These are phyloP conservation scores for Exophiala viscosa DNA, from an alignment of 2,329 filamentous ascomycete genomes.

Conservation along the genomic window DNA sequence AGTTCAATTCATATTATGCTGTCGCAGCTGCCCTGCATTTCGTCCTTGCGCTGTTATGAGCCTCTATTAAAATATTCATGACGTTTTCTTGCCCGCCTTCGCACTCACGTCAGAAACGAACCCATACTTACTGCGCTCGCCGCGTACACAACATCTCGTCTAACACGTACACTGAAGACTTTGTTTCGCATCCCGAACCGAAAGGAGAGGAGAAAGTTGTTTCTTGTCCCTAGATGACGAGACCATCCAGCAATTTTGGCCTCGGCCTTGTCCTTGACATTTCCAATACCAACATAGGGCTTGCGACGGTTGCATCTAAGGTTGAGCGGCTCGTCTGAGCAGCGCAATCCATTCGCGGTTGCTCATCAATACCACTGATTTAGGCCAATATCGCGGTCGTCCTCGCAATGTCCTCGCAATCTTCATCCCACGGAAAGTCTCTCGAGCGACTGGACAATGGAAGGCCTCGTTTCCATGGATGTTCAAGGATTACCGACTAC, in stretches of 20 bases:
- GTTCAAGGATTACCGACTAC: conserved; percentile 56
- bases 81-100: no score
- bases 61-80: no score
- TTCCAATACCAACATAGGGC: neutral
- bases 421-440: conserved; percentile 22
- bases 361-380: neutral
- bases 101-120: no score
- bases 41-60: no score
- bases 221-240: conserved; percentile 12
- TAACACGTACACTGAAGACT: neutral
- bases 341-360: neutral
- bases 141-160: neutral
- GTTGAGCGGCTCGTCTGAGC: neutral
- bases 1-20: neutral
- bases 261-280: conserved; percentile 18
- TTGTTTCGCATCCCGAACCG: neutral
- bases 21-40: neutral
- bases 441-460: conserved; percentile 47
- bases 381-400: no score
- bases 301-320: neutral
- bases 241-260: conserved; percentile 7
- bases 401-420: conserved; percentile 13
- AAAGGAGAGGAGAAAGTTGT: neutral
- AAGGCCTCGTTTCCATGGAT: conserved; percentile 69
- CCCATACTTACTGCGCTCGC: neutral